phyloP scores from a whole-genome alignment of 2,329 filamentous ascomycete species.

The Trichoderma citrinoviride region DNA sequence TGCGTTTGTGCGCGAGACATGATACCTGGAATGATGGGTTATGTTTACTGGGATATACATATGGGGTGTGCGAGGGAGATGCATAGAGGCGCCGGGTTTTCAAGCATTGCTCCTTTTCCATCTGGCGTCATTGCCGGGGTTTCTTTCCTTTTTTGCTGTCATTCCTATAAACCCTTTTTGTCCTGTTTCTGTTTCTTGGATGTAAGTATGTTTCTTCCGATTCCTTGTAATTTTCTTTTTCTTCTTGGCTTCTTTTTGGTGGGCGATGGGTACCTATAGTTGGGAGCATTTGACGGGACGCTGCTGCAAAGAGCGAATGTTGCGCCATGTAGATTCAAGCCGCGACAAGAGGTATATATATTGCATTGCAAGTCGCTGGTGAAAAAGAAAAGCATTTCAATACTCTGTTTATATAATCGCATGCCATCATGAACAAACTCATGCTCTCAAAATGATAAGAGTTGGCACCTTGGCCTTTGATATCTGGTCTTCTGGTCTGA shows the following conservation, averaged over 20 bases:
- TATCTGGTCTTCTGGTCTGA: no score
- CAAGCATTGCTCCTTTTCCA: slow-evolving; percentile 18
- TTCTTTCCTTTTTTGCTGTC: not conserved
- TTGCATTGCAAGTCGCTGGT: slow-evolving; percentile 7
- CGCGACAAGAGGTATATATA: slow-evolving; percentile 15
- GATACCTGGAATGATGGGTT: slow-evolving; percentile 20
- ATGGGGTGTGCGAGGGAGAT: slow-evolving; percentile 21
- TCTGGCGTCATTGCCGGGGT: slow-evolving; percentile 7
- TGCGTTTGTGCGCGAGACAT: slow-evolving; percentile 1
- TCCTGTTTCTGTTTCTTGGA: not conserved
- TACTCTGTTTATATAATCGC: not conserved
- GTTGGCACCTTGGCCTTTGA: no score
- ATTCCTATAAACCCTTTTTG: not conserved
- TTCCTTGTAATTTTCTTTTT: slow-evolving; percentile 6
- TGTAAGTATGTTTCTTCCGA: slow-evolving; percentile 7
- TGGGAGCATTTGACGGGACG: slow-evolving; percentile 14
- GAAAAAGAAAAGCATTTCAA: not conserved
- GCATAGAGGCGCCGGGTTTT: slow-evolving; percentile 25
- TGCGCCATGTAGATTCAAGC: slow-evolving; percentile 13
- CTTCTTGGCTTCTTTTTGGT: not conserved
- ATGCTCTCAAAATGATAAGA: no score
- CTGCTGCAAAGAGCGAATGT: slow-evolving; percentile 16
- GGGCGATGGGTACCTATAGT: slow-evolving; percentile 1
- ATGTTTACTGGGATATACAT: slow-evolving; percentile 19
- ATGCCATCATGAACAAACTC: no score